Base-by-base conservation (phyloP, 1,139 yeast genomes). In the Hansenula lynferdii region DNA sequence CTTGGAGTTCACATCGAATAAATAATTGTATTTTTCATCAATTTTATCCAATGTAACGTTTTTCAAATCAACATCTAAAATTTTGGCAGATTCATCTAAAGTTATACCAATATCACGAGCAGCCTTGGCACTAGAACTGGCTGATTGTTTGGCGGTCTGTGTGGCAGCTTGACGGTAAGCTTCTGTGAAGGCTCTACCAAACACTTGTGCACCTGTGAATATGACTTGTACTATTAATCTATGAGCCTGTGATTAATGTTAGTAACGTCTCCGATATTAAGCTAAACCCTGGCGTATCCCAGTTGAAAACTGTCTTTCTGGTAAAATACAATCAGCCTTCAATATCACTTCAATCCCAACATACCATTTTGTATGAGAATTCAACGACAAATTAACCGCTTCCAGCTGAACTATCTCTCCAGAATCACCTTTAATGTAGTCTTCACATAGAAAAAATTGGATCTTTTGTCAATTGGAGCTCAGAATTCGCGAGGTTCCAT, bases 121-220 rank as follows among this genome's bases (percentile, higher is more conserved):
- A 39, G 71, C 60, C 36, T 48, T 50, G 0, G 64, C 61, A 3
- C 77, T 75, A 21, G 73, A 67, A 14, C 75, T 67, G 16, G 95
- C 86, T 39, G 73, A 67, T 49, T 77, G 77, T 36, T 83, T 77
- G 8, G 87, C 85, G 9, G 87, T 76, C 29, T 87, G 89, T 41
- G 85, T 82, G 15, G 97, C 95, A 1, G 98, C 97, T 65, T 92
- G 97, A 56, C 83, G 84, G 70, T 90, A 92, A 0, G 98, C 97
- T 60, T 89, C 96, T n/a, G 90, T 76, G 62, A 92, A 92, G 0
- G 98, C 98, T 50, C 86, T 77, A 38, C 97, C 97, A 58, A 92
- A 89, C 31, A 92, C 97, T 47, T 87, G 82, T 11, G 97, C 95
- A 41, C 97, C 97, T 17, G 97, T 90, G 57, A 90, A 77, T 42